Evolutionary conservation across 257 asterid genomes (phyloP).

Genomic region (Capsicum rhomboideum): DNA sequence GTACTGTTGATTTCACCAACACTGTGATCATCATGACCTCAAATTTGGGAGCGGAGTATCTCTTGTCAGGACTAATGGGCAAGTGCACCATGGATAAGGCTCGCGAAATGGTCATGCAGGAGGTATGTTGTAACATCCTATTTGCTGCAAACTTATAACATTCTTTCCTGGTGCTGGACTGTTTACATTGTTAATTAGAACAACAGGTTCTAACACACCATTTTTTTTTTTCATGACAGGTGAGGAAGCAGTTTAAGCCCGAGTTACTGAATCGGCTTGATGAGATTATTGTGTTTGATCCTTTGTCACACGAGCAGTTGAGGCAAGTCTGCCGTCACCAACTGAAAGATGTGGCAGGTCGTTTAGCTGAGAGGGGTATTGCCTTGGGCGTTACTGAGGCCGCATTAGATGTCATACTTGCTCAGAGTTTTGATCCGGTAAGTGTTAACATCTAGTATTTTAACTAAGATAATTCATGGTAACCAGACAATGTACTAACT

Average conservation of each 20-base stretch:
- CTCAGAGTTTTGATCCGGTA: slow-evolving; percentile 84
- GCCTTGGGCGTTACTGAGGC: slow-evolving; percentile 76
- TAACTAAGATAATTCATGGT: not conserved
- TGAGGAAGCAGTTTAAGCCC: slow-evolving; percentile 88
- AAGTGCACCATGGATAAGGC: slow-evolving; percentile 65
- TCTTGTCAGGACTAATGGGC: slow-evolving; percentile 56
- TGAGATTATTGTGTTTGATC: slow-evolving; percentile 85
- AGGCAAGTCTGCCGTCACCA: slow-evolving; percentile 76
- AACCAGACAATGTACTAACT: not conserved
- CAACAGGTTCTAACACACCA: not conserved
- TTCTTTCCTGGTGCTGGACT: not conserved
- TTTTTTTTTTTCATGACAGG: slow-evolving; percentile 18
- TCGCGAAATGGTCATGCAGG: slow-evolving; percentile 82
- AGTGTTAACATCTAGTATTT: slow-evolving; percentile 2
- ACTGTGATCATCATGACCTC: slow-evolving; percentile 87
- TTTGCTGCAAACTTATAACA: not conserved
- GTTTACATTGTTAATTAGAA: not conserved
- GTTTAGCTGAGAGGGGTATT: slow-evolving; percentile 82
- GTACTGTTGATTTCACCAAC: slow-evolving; percentile 77
- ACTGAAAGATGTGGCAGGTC: slow-evolving; percentile 68
- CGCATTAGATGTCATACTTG: slow-evolving; percentile 60
- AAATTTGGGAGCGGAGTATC: slow-evolving; percentile 77
- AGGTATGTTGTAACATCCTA: slow-evolving; percentile 22
- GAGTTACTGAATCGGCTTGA: slow-evolving; percentile 80
- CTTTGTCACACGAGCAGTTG: slow-evolving; percentile 77